These are phyloP conservation scores for Coemansia sp. DNA, from an alignment of 371 early-diverging fungal species.

Conservation along the genomic window DNA sequence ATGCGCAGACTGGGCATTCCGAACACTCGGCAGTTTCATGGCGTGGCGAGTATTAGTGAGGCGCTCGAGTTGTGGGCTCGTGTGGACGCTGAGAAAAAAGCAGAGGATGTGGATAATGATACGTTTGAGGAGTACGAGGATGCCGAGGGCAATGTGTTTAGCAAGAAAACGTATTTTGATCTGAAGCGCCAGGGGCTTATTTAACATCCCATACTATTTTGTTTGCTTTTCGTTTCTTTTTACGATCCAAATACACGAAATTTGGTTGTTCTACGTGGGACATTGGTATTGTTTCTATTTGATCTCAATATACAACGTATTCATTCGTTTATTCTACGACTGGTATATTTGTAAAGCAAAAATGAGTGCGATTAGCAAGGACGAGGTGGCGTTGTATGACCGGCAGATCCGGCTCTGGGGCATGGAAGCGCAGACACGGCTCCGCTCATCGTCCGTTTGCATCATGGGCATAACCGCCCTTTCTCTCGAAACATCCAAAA, in stretches of 20 bases:
- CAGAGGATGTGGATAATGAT: constrained; percentile 23
- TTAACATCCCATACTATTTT: constrained; percentile 45
- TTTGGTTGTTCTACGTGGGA: too few relatives aligned
- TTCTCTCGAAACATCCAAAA: constrained; percentile 77
- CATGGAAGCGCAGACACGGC: constrained; percentile 72
- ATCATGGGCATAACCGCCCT: constrained; percentile 27
- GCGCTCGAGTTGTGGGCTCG: constrained; percentile 86
- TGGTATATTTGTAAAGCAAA: neutral
- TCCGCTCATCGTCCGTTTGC: constrained; percentile 72
- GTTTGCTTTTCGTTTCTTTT: neutral
- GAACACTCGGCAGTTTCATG: constrained; percentile 90
- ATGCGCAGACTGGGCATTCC: constrained; percentile 94
- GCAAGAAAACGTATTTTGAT: constrained; percentile 96
- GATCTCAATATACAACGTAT: too few relatives aligned
- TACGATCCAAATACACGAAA: too few relatives aligned
- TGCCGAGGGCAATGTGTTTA: constrained; percentile 94
- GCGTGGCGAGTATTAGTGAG: constrained; percentile 90
- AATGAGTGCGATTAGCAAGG: constrained; percentile 53
- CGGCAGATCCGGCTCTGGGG: constrained; percentile 96
- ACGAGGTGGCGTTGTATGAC: constrained; percentile 90
- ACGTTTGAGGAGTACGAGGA: constrained; percentile 96
- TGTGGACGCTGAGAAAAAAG: constrained; percentile 58
- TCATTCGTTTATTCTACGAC: too few relatives aligned
- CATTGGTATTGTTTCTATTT: too few relatives aligned
- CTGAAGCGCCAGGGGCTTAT: constrained; percentile 89